Conservation (phyloP, 2,329 filamentous ascomycete species). For the Trichoderma hamatum region DNA sequence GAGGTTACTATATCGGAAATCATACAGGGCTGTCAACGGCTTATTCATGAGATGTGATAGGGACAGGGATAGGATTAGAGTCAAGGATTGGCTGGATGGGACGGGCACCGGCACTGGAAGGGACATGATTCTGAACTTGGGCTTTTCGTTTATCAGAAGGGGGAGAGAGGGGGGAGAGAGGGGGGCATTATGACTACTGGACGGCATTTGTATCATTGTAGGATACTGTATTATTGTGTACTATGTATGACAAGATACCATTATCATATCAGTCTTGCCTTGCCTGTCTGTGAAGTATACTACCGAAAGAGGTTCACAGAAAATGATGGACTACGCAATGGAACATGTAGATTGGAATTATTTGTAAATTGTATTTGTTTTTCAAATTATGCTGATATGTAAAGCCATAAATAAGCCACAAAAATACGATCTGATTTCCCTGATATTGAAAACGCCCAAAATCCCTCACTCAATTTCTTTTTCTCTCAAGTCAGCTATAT, state of each 20-base stretch:
- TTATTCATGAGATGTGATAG: not conserved
- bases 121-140: not conserved
- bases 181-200: not conserved
- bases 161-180: not conserved
- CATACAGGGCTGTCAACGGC: not conserved
- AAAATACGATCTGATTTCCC: not conserved
- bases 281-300: not conserved
- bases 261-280: not conserved
- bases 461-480: not conserved
- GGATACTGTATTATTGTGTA: constrained; percentile 10
- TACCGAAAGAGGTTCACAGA: not conserved
- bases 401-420: not conserved
- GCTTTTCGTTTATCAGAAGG: not conserved
- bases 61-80: not conserved
- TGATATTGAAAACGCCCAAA: constrained; percentile 7
- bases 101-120: not conserved
- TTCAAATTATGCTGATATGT: not conserved
- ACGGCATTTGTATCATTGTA: not conserved
- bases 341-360: not conserved
- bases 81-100: not conserved
- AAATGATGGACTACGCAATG: not conserved
- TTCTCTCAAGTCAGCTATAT: not conserved
- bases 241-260: not conserved
- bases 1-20: not conserved
- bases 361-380: not conserved